Evolutionary conservation across 2,329 filamentous ascomycete species (phyloP), one percentile per base, ranked within the genome.

Genomic region (Microascus cirrosus): DNA sequence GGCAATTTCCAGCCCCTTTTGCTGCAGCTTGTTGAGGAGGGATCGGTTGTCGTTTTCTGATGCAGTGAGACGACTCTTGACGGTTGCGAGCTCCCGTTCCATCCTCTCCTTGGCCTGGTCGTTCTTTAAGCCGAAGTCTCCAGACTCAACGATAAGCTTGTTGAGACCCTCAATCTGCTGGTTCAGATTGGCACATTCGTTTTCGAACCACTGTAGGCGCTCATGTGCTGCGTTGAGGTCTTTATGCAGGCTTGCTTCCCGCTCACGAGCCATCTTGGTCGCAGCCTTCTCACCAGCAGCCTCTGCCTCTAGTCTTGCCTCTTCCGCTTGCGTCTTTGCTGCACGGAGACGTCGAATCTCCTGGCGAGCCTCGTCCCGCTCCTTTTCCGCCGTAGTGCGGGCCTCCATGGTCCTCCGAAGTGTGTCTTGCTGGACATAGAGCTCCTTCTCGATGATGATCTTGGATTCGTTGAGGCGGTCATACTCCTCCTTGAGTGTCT

Each of bases 21-120:
- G 93, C 66, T 97, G 93, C 20, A 99, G 80, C 72, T 97, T 97
- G 74, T 96, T 97, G 63, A 97, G 80, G n/a, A 99, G 77, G 5
- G 91, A 87, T 56, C 90, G 86, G 66, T 97, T 97, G 72, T 97
- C 93, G 65, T 97, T 96, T 69, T 99, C 93, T 0, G 93, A 97
- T 25, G 93, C 94, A 8, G 87, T 81, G 48, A 99, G 77, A 24
- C 93, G 86, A 60, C 92, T 92, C 70, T 94, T 95, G 63, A 96
- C 83, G 1, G 93, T 96, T 24, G 90, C 86, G 7, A 97, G 79
- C 68, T 99, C 94, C 24, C 91, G 84, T 70, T 97, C 92, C 52
- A 96, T 79, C 39, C 94, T 86, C 69, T 96, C 91, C 70, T 97
- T 97, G 62, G 92, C 87, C 67, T 96, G 90, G 65, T 97, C 94